Evolutionary conservation across 1,284 basidiomycete genomes (phyloP), one percentile per base, ranked within the genome.

Genomic region (Leccinum variabile): DNA sequence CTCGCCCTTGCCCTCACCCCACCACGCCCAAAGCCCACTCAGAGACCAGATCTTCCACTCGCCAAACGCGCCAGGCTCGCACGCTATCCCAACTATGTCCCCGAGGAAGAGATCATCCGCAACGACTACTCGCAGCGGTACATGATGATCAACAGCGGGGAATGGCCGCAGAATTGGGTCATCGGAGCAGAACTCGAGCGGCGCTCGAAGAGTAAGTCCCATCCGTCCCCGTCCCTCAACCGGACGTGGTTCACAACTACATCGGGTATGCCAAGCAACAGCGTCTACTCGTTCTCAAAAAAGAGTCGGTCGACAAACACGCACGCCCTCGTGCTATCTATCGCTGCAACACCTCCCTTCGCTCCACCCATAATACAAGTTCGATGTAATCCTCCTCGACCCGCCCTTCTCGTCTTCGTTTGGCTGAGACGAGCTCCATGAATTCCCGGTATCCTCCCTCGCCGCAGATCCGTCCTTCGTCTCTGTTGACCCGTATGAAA

Each of bases 121-220:
- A 98, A 97, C 73, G 95, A 98, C 78, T 97, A 97, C 72, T 93
- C 91, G 1, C 89, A 92, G 75, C 81, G 90, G 68, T 98, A 97
- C 75, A 28, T 28, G 28, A 28, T 28, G 28, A 28, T 28, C 28
- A 28, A 93, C 67, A 85, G 90, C 2, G 95, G 95, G 8, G 89
- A 93, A 67, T 93, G 28, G 28, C 93, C 94, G 2, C 93, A 95
- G 75, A 89, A 97, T 72, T 93, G 89, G 85, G 91, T 98, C 14
- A 79, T 94, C 5, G 94, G 94, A 32, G 91, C 92, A 3, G 90
- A 90, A 64, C 89, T 91, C 16, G 89, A 92, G 50, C 86, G 87
- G 64, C 86, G 97, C 98, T 98, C 69, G 90, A 92, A 79, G 97
- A 99, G 94, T 97, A 71, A 74, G 92, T 84, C 18, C n/a, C 9